Evolutionary conservation across 2,329 filamentous ascomycete species (phyloP), one percentile per base, ranked within the genome.

Genomic region (Paradendryphiella salina): DNA sequence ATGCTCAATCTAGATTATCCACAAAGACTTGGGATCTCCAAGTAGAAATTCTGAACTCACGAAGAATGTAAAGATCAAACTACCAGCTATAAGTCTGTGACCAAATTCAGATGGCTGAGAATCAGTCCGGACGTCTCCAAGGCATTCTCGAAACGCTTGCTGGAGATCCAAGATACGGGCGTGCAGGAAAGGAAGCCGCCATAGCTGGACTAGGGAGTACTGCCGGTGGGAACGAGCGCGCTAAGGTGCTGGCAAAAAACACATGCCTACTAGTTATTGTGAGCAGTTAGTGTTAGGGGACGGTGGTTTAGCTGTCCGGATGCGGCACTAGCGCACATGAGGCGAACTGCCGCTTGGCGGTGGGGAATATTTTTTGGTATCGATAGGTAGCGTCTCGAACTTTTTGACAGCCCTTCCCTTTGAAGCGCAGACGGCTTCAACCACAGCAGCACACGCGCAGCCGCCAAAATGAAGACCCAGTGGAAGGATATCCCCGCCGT

Each of bases 401-500:
- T 56, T 56, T 60, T 56, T 54, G 50, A 37, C 45, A 54, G 37
- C 55, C 50, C 46, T 50, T 47, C 36, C 31, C 31, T 35, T 35
- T 36, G 45, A 51, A 57, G 50, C 53, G 56, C 56, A 54, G 52
- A 57, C 47, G 52, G 51, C 60, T 35, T 38, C 51, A 26, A 55
- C 53, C 50, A 52, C 54, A 56, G 43, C 53, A 37, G 38, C 40
- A 51, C n/a, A 37, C 28, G 34, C 50, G 51, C 57, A 45, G 43
- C 53, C 58, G 64, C 60, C 59, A 66, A 54, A 39, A 72, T 71
- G 70, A 72, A 73, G 67, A 72, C 69, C 5, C 66, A 71, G 64
- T 73, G 69, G 69, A 73, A 73, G 73, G 86, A 89, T 71, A 95
- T 95, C 66, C 86, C 88, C 57, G 90, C 90, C 61, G 90, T 96